A percentile compares a stretch with the other conserved stretches of the same genome.
Conservation (phyloP, 129 eudicot species). For the Ambrosia trifida region DNA sequence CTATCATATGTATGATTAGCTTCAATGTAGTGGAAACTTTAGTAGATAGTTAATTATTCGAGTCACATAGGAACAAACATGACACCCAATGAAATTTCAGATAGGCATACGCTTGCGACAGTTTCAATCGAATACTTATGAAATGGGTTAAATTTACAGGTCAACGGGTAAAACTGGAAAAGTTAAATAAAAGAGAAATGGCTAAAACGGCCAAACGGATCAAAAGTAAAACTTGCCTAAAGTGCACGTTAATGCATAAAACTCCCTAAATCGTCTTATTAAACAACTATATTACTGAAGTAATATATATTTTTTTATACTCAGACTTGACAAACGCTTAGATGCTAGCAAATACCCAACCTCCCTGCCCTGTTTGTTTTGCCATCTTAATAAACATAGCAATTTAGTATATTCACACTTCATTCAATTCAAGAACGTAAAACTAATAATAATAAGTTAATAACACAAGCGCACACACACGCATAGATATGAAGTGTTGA, state of each 20-base stretch:
- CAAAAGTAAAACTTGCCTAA: not conserved
- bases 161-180: not conserved
- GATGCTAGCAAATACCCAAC: not conserved
- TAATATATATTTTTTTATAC: not conserved
- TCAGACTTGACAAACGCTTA: not conserved
- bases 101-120: not conserved
- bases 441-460: not conserved
- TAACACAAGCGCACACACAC: not conserved
- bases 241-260: not conserved
- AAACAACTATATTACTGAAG: not conserved
- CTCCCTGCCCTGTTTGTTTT: slow-evolving; percentile 1
- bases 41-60: not conserved
- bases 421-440: not conserved
- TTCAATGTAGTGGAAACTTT: not conserved
- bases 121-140: not conserved
- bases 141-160: not conserved
- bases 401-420: not conserved
- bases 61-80: not conserved
- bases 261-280: not conserved
- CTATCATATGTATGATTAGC: slow-evolving; percentile 14
- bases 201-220: not conserved
- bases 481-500: not conserved
- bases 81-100: not conserved
- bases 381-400: not conserved
- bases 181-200: not conserved